Evolutionary conservation across 768 basidiomycete genomes (phyloP), one percentile per base, ranked within the genome.

Genomic region (Mycena pura): DNA sequence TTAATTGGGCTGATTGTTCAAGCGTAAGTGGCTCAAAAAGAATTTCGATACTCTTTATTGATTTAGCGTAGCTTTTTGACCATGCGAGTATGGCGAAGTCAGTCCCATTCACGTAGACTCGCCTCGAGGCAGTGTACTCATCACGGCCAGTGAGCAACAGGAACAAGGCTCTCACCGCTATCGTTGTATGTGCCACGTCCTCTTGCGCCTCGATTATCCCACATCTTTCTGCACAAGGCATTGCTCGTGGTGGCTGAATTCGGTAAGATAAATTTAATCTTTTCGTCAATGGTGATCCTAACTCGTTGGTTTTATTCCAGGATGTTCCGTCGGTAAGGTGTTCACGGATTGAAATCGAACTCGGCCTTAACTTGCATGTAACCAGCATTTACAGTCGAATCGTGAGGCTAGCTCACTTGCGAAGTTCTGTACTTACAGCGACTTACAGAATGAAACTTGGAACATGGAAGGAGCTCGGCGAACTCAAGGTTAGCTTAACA

Each of bases 1-100:
- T 77, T 85, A 47, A 82, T 84, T 44, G 83, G 83, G 4, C 68
- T 86, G n/a, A 70, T 86, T 17, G 85, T 86, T 5, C 84, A 86
- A 78, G 75, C 78, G 83, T 84, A 60, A 19, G 73, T 50, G 39
- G 10, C 9, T 19, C 2, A 22, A 39, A 36, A 45, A 11, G 44
- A 11, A 3, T 21, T 8, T 40, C 8, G 21, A 48, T 44, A 31
- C 29, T 9, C 32, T 58, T 52, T 28, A 55, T 21, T 14, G 47
- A 28, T 17, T 40, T 49, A 44, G 24, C 48, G 11, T 57, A 82
- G 79, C n/a, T 83, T 80, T 47, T 64, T 82, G 60, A 72, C 79
- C 31, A 61, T 81, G 65, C 74, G 79, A 22, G 78, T 81, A 13
- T 82, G 78, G 78, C 74, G 74, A 54, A 70, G 83, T 83, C 67